These are phyloP conservation scores for Melanomma pulvis-pyrius DNA, from an alignment of 495 filamentous ascomycete species.

Conservation along the genomic window DNA sequence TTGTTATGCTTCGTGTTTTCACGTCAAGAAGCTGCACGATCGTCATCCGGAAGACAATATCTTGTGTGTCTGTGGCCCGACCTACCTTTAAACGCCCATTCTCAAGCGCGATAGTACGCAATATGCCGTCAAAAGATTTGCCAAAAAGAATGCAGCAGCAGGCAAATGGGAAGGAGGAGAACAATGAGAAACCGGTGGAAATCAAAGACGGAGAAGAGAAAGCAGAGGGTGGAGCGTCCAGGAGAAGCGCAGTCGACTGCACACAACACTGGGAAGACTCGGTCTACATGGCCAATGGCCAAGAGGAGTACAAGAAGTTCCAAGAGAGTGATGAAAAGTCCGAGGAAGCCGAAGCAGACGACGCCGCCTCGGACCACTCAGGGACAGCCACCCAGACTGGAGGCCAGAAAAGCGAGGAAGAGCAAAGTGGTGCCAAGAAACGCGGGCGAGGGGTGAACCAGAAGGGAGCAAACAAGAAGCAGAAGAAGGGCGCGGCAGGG, in stretches of 20 bases:
- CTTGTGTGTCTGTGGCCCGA: background rate
- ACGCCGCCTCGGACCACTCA: slow-evolving; percentile 14
- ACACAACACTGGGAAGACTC: slow-evolving; percentile 29
- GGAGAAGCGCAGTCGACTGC: slow-evolving; percentile 16
- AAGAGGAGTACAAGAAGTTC: slow-evolving; percentile 21
- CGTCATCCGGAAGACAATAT: background rate
- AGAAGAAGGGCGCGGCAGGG: slow-evolving; percentile 28
- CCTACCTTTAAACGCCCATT: background rate
- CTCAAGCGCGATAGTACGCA: too few relatives aligned
- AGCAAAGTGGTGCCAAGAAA: slow-evolving; percentile 33
- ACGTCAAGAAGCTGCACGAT: background rate
- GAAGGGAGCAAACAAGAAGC: slow-evolving; percentile 40
- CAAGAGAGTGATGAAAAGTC: slow-evolving; percentile 26
- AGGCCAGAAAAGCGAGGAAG: slow-evolving; percentile 37
- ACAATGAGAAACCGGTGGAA: too few relatives aligned
- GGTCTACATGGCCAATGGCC: slow-evolving; percentile 21
- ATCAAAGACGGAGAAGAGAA: too few relatives aligned
- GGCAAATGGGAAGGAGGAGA: background rate
- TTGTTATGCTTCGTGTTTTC: background rate
- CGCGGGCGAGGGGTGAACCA: slow-evolving; percentile 38
- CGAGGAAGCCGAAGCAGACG: slow-evolving; percentile 15
- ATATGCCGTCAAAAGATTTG: too few relatives aligned
- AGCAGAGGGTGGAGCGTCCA: background rate
- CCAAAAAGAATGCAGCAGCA: background rate
- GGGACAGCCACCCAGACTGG: slow-evolving; percentile 7